Base-by-base conservation (phyloP, 2,329 filamentous ascomycete genomes). In the Colletotrichum orchidophilum region DNA sequence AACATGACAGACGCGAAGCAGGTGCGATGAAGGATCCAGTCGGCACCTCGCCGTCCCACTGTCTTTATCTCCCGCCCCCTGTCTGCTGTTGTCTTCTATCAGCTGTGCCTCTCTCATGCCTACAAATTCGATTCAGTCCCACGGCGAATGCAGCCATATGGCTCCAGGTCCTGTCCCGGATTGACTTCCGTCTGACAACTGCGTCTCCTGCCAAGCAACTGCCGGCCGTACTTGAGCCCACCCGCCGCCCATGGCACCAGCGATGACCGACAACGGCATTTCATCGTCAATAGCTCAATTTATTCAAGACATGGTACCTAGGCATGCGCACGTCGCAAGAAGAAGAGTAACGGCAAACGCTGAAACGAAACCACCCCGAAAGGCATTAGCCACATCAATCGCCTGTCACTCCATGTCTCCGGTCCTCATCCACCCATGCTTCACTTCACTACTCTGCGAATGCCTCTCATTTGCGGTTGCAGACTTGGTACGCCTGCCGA, bases 401-500 rank as follows among this genome's bases (percentile, higher is more conserved):
- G 33, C 31, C n/a, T 3, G 3, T 7, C 24, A 55, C 27, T n/a
- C 27, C 5, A 0, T 0, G 39, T 18, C 39, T n/a, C 6, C 2
- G 18, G 1, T 5, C 7, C 6, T n/a, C 13, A n/a, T 15, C 42
- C 54, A 9, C 9, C 13, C n/a, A 11, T n/a, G 2, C 18, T 29
- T 31, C 27, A 9, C 18, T 29, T 31, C 27, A 9, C 18, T 39
- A 13, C 63, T 26, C n/a, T 21, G n/a, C n/a, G 63, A 62, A 33
- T 26, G 18, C 29, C 50, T 50, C 27, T 39, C 66, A 70, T 62
- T 50, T 70, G 64, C 57, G 50, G 18, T 46, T 62, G 68, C 63
- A 70, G 29, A 52, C 35, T 58, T 58, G 57, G 33, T 55, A 39
- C 57, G 63, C 50, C 39, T 58, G 68, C 68, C 68, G 63, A 70